phyloP scores from a whole-genome alignment of 2,329 filamentous ascomycete species.

The Aspergillus japonicus region DNA sequence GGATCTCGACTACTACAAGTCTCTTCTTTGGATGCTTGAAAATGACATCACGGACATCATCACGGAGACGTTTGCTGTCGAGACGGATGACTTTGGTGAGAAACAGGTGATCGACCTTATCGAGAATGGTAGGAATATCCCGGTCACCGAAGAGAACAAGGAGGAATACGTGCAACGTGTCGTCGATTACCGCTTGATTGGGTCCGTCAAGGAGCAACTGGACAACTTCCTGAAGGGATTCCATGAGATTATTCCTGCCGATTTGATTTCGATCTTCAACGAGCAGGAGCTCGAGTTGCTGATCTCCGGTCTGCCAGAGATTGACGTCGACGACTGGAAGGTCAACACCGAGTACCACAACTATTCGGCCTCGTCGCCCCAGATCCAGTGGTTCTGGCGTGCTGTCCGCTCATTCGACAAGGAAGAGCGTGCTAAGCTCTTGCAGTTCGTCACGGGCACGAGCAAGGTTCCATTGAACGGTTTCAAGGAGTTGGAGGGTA shows the following conservation, averaged over 20 bases:
- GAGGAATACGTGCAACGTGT: conserved; percentile 94
- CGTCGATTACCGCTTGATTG: conserved; percentile 88
- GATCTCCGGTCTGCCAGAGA: conserved; percentile 94
- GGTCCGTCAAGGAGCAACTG: conserved; percentile 91
- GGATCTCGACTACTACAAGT: conserved; percentile 98
- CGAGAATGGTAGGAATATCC: conserved; percentile 82
- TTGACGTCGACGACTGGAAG: conserved; percentile 99
- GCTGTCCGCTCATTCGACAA: conserved; percentile 97
- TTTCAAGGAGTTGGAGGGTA: conserved; percentile 98
- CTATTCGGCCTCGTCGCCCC: conserved; percentile 87
- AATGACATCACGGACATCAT: conserved; percentile 99
- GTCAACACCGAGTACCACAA: conserved; percentile 98
- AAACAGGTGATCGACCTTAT: conserved; percentile 83
- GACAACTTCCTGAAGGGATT: conserved; percentile 93
- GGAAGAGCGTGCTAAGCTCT: conserved; percentile 93
- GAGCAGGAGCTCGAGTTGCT: conserved; percentile 95
- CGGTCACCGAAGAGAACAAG: conserved; percentile 97
- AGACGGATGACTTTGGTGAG: conserved; percentile 91
- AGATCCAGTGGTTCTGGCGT: conserved; percentile 99
- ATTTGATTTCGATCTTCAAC: conserved; percentile 95
- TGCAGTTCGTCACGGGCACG: conserved; percentile 97
- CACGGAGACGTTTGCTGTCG: conserved; percentile 91
- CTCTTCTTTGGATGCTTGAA: conserved; percentile 94
- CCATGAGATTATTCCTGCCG: conserved; percentile 95
- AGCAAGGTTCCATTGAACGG: conserved; percentile 97